Evolutionary conservation across 177 flowering plant genomes (phyloP), one percentile per base, ranked within the genome.

Genomic region (Vitis hybrid): DNA sequence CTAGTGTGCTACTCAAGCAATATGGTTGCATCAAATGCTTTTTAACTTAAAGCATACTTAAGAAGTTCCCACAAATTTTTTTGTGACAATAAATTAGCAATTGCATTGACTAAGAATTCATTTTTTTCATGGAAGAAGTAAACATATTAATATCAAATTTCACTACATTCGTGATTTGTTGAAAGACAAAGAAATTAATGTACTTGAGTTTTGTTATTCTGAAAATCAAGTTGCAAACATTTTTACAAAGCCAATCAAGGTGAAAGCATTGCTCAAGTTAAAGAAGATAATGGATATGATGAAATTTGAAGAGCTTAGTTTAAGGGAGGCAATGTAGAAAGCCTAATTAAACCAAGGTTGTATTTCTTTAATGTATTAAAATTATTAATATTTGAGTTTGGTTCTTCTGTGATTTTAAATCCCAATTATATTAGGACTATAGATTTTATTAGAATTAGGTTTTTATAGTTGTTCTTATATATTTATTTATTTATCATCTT

Each of bases 101-200:
- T 69, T 27, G 60, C 58, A 61, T 52, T 61, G 51, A 4, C 66
- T 4, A 65, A 59, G 21, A 76, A 68, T 63, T 75, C 71, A 2
- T 0, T 32, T 1, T 1, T 70, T 73, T 50, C 80, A 73, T 56
- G 32, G 30, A 2, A 58, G 66, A n/a, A 56, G 67, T 9, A 77
- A 77, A 63, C 67, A 77, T 49, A 58, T 77, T 17, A 71, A 73
- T 24, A 48, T 67, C 17, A 21, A 55, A 48, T 14, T 14, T 67
- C 61, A 73, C 18, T 61, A 59, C 9, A 67, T 74, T 35, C 0
- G 58, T 18, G 56, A 65, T 10, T 20, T 27, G 59, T 50, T 53
- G 46, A 15, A 14, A 6, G 48, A 60, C 12, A 63, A 49, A n/a
- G 11, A 27, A 53, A 49, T 68, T 13, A n/a, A n/a, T n/a, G 0